Conservation (phyloP, 306 rosid species). For the Glycine tomentella region DNA sequence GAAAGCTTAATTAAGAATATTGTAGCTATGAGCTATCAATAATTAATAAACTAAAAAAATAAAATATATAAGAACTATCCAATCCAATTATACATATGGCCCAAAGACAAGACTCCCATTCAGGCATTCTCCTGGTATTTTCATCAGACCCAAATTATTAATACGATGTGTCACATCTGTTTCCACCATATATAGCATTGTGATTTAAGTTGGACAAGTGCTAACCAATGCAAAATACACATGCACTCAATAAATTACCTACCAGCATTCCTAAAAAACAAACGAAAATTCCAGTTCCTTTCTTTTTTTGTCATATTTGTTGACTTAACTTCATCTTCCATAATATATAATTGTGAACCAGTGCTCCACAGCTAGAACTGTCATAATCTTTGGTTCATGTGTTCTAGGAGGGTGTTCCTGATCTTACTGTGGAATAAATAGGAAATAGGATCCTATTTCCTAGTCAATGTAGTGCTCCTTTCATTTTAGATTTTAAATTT, state of each 20-base stretch:
- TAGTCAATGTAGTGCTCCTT: background rate
- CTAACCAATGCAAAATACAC: constrained; percentile 19
- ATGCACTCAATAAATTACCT: background rate
- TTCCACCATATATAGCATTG: background rate
- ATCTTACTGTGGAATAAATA: background rate
- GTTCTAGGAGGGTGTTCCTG: background rate
- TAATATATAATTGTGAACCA: background rate
- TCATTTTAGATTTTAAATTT: background rate
- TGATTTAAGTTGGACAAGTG: background rate
- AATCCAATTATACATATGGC: constrained; percentile 1
- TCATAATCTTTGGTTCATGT: constrained; percentile 5
- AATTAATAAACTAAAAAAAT: background rate
- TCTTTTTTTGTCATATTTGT: background rate
- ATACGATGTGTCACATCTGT: background rate
- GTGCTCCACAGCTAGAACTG: constrained; percentile 6
- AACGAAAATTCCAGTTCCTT: background rate
- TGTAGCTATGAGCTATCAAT: background rate
- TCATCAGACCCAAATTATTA: background rate
- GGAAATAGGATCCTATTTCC: background rate
- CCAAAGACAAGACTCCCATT: constrained; percentile 1
- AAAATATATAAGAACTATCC: background rate
- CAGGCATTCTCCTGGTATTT: background rate
- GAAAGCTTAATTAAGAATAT: constrained; percentile 22
- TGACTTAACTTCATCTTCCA: background rate
- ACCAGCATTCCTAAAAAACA: background rate